Percentiles rank a stretch among this genome's conserved stretches.
phyloP scores from a whole-genome alignment of 805 yeast genomes.

The Brettanomyces anomalus region DNA sequence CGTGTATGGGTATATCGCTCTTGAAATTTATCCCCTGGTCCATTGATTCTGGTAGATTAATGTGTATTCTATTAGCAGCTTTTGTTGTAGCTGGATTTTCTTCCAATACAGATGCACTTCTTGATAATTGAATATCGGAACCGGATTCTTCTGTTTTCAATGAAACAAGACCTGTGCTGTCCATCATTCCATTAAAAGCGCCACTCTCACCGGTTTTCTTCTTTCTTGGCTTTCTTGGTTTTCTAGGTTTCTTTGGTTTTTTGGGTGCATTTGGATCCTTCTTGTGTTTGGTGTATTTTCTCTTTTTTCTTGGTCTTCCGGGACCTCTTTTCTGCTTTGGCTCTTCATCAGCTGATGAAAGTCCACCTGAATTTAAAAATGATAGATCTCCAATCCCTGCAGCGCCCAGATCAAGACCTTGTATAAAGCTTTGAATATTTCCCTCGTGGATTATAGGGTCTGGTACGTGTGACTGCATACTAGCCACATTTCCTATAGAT shows the following conservation, averaged over 20 bases:
- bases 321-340: not conserved
- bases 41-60: not conserved
- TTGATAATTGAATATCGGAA: not conserved
- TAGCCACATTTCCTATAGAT: no score
- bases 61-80: not conserved
- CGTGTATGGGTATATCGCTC: not conserved
- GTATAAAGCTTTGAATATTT: no score
- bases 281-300: constrained; percentile 1
- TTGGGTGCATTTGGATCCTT: constrained; percentile 1
- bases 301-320: constrained; percentile 1
- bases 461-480: no score
- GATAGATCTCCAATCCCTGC: no score
- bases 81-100: not conserved
- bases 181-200: not conserved
- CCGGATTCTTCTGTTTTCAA: not conserved
- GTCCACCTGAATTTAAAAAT: no score
- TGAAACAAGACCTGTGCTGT: not conserved
- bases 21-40: not conserved
- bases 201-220: not conserved
- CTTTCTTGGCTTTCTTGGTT: not conserved
- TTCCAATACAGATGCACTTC: not conserved
- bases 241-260: not conserved
- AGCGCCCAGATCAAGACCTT: no score
- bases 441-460: no score
- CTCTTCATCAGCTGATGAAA: no score